Percentiles rank a stretch among this genome's conserved stretches.
Evolutionary conservation across 73 alveolate species (phyloP).

Genomic region (Urostyla sp.): DNA sequence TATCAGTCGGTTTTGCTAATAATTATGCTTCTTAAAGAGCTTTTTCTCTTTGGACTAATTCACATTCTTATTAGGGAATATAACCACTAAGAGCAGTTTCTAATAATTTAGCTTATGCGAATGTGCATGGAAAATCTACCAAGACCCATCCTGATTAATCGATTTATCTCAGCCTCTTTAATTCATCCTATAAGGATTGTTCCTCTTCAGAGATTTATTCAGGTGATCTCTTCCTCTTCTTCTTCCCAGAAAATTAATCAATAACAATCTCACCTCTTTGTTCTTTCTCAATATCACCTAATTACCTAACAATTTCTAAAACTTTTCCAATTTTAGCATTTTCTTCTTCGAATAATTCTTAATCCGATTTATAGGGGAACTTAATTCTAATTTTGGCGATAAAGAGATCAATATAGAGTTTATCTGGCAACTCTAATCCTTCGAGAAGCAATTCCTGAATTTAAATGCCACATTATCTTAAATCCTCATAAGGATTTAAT

Average conservation of each 20-base stretch:
- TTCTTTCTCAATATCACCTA: slow-evolving; percentile 54
- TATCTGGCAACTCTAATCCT: slow-evolving; percentile 88
- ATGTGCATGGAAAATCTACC: slow-evolving; percentile 93
- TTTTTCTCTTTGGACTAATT: slow-evolving; percentile 60
- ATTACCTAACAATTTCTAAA: slow-evolving; percentile 72
- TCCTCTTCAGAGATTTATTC: slow-evolving; percentile 56
- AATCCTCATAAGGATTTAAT: slow-evolving; percentile 43
- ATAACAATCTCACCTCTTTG: background rate
- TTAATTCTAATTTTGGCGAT: slow-evolving; percentile 71
- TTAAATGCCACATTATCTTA: slow-evolving; percentile 63
- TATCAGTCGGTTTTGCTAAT: slow-evolving; percentile 81
- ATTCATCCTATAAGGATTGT: slow-evolving; percentile 67
- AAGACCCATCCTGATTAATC: slow-evolving; percentile 91
- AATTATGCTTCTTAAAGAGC: slow-evolving; percentile 72
- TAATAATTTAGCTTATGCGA: slow-evolving; percentile 87
- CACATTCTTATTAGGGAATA: slow-evolving; percentile 84
- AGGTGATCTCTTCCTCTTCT: slow-evolving; percentile 69
- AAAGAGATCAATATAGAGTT: slow-evolving; percentile 80
- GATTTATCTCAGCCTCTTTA: slow-evolving; percentile 64
- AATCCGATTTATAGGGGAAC: slow-evolving; percentile 77
- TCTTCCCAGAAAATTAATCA: slow-evolving; percentile 45
- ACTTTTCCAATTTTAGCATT: slow-evolving; percentile 73
- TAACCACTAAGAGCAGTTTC: slow-evolving; percentile 91
- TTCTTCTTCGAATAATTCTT: slow-evolving; percentile 66
- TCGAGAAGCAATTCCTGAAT: slow-evolving; percentile 66